Evolutionary conservation across 805 yeast genomes (phyloP), one percentile per base, ranked within the genome.

Genomic region (Pichia sporocuriosa): DNA sequence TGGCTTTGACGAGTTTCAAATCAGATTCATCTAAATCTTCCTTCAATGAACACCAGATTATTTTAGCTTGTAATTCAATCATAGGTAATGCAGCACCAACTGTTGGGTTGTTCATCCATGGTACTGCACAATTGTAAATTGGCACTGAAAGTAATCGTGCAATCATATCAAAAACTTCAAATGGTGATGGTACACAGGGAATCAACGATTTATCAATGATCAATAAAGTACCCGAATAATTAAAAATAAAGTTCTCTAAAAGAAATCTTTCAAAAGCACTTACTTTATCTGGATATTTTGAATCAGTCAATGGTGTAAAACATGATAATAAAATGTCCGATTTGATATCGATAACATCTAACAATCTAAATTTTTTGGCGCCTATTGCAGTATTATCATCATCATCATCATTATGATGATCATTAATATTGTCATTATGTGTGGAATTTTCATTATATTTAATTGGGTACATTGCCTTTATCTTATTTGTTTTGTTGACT

Each of bases 191-290:
- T 13, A 70, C 39, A 2, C 56, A 55, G 15, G 48, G 42, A 35
- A 57, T 40, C 17, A 58, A 59, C 4, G 52, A 39, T 29, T 48
- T 55, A 12, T 63, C 59, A 13, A 71, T 60, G 19, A 58, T 54
- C 8, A 69, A 55, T 10, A 70, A 46, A 2, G 61, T 54, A 3
- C 61, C 59, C 3, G 69, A 57, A 48, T 65, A 72, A 46, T 71
- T 70, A 54, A 66, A 72, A 3, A 69, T 48, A 43, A 69, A 70
- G 28, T 72, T 69, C 36, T 72, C 77, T 23, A 67, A 45, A 27
- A 68, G 56, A 51, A 68, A 66, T 31, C 69, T 53, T 44, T 66
- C 68, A 34, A 41, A 41, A 24, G 44, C 40, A 15, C 23, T 41
- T 12, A 36, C 40, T 21, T 27, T 12, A n/a, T 12, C 6, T 8